Base-by-base conservation (phyloP, 106 monocot species). In the Allium sativum region DNA sequence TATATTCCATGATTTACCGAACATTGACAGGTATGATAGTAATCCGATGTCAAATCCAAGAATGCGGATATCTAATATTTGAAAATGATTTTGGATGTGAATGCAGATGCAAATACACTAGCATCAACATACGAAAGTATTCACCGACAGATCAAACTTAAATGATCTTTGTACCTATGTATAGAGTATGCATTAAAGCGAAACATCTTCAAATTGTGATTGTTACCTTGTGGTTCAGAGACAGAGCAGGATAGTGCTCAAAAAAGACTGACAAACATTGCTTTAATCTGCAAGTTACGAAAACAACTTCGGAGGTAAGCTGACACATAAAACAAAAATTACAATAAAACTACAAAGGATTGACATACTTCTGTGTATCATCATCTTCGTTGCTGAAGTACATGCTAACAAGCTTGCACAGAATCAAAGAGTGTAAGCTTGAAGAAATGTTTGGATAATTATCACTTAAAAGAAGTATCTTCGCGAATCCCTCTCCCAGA, bases 251-350 rank as follows among this genome's bases (percentile, higher is more conserved):
- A 65, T 82, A 98, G 62, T 98, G 83, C 67, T 98, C 87, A 57
- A 98, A 98, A 76, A 98, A 98, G 3, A 88, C 82, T 48, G 96
- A 91, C 44, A 98, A 73, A 55, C 96, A 98, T 73, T 98, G 96
- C 51, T 82, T 90, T 59, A 93, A 69, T 73, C 93, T 93, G 78
- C 52, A 42, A 18, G 2, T 41, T 53, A 65, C 41, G 51, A 40
- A 52, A 51, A 20, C n/a, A 17, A 8, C 18, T 3, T 31, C 31
- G 5, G 31, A 31, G 5, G 5, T 31, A 31, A 31, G 31, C 31
- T 31, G 31, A 31, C 31, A 31, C 31, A n/a, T n/a, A 31, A 31
- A 31, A 31, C 5, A 31, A 5, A 2, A 31, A 5, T 31, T 31
- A 31, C 31, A 31, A 31, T 31, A 31, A 42, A 18, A 5, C 21